phyloP scores from a whole-genome alignment of 805 yeast species.

The Alloascoidea africana region DNA sequence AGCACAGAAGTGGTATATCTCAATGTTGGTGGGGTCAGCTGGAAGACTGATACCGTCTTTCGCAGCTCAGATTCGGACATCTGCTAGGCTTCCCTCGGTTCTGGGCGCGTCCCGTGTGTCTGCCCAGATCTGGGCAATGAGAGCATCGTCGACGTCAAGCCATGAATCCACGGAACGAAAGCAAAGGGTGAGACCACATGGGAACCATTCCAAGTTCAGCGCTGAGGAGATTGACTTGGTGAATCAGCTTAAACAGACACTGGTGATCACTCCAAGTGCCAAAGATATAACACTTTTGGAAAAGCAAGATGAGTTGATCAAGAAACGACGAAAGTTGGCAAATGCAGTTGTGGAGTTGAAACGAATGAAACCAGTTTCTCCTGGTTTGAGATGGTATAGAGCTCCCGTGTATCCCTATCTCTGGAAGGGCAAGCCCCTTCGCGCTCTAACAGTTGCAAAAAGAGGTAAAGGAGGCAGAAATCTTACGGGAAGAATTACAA shows the following conservation, averaged over 20 bases:
- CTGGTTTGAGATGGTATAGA: slow-evolving; percentile 80
- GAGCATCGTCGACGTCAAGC: no score
- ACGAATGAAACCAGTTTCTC: slow-evolving; percentile 66
- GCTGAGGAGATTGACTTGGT: neutral
- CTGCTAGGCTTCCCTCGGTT: no score
- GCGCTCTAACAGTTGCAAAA: slow-evolving; percentile 58
- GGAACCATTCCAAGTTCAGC: neutral
- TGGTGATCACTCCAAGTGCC: neutral
- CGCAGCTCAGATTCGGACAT: no score
- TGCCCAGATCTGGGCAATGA: no score
- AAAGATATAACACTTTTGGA: slow-evolving; percentile 56
- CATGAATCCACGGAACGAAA: no score
- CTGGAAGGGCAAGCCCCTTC: slow-evolving; percentile 72
- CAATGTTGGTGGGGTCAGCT: no score
- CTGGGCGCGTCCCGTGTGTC: no score
- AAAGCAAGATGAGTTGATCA: slow-evolving; percentile 56
- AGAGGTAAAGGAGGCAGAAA: slow-evolving; percentile 80
- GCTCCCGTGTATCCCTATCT: slow-evolving; percentile 78
- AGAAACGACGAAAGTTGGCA: slow-evolving; percentile 58
- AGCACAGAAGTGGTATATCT: no score
- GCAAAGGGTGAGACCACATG: slow-evolving; percentile 1
- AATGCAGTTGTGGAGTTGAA: slow-evolving; percentile 60
- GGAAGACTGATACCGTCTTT: no score
- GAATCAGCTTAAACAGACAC: neutral
- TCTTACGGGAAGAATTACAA: slow-evolving; percentile 73